Conservation (phyloP, 768 basidiomycete genomes). For the Macrolepiota dolichaula region DNA sequence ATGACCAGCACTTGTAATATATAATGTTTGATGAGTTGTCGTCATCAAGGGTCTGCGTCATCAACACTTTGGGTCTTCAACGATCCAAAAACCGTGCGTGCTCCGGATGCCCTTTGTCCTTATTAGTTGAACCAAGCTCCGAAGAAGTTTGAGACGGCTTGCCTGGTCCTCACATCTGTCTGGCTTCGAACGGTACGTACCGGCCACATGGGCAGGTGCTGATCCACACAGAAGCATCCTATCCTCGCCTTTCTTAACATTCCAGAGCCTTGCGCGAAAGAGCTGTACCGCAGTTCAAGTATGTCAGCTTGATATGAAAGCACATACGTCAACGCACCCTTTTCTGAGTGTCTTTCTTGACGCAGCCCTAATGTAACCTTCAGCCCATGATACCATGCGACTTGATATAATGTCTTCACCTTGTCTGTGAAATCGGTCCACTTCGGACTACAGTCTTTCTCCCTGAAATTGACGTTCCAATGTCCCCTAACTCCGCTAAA, state of each 20-base stretch:
- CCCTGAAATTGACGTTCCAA: constrained; percentile 26
- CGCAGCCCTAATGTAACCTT: constrained; percentile 23
- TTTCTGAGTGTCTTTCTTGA: constrained; percentile 17
- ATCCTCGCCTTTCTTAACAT: constrained; percentile 24
- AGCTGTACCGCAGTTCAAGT: constrained; percentile 18
- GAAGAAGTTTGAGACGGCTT: constrained; percentile 5
- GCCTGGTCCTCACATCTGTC: constrained; percentile 26
- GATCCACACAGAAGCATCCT: constrained; percentile 24
- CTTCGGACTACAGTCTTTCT: constrained; percentile 23
- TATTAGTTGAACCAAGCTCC: not conserved
- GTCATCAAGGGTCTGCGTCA: not conserved
- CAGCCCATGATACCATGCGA: not conserved
- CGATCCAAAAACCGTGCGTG: constrained; percentile 29
- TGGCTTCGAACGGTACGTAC: constrained; percentile 20
- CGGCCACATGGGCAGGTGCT: constrained; percentile 24
- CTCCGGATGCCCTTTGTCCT: constrained; percentile 26
- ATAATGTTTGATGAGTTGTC: not conserved
- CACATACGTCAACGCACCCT: constrained; percentile 19
- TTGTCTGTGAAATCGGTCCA: constrained; percentile 28
- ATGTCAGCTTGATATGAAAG: not conserved
- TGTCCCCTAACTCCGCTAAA: constrained; percentile 27
- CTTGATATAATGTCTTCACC: constrained; percentile 12
- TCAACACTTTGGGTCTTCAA: constrained; percentile 26
- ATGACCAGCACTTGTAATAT: constrained; percentile 7
- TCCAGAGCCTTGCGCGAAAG: constrained; percentile 25